Conservation (phyloP, 106 monocot genomes). For the Allium fistulosum region DNA sequence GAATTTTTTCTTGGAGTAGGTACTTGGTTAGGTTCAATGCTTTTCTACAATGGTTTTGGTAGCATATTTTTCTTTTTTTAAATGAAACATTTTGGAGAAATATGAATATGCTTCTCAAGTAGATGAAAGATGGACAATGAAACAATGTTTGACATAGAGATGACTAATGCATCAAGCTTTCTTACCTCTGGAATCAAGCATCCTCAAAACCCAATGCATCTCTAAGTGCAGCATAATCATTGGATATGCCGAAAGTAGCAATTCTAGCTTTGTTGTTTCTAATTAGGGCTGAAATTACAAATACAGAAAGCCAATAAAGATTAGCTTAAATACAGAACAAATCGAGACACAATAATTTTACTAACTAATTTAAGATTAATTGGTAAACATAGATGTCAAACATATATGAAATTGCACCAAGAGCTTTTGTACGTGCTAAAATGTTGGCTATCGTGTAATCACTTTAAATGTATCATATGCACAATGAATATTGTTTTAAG, state of each 20-base stretch:
- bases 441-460: conserved; percentile 21
- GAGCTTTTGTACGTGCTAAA: conserved; percentile 66
- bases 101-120: no score
- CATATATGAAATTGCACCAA: conserved; percentile 91
- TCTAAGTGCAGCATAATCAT: conserved; percentile 49
- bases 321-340: not conserved
- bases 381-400: not conserved
- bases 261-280: conserved; percentile 48
- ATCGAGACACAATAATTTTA: not conserved
- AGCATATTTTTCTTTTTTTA: not conserved
- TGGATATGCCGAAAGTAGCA: conserved; percentile 49
- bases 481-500: no score
- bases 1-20: conserved; percentile 55
- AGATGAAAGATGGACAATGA: no score
- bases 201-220: conserved; percentile 55
- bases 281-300: conserved; percentile 35
- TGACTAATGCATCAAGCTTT: no score
- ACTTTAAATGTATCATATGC: no score
- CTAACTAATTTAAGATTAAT: not conserved
- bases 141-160: no score
- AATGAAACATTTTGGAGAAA: no score
- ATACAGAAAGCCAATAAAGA: not conserved
- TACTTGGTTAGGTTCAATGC: conserved; percentile 66
- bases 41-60: conserved; percentile 38
- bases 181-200: conserved; percentile 41